Evolutionary conservation across 805 yeast species (phyloP), one percentile per base, ranked within the genome.

Genomic region (Metschnikowia dekortorum): DNA sequence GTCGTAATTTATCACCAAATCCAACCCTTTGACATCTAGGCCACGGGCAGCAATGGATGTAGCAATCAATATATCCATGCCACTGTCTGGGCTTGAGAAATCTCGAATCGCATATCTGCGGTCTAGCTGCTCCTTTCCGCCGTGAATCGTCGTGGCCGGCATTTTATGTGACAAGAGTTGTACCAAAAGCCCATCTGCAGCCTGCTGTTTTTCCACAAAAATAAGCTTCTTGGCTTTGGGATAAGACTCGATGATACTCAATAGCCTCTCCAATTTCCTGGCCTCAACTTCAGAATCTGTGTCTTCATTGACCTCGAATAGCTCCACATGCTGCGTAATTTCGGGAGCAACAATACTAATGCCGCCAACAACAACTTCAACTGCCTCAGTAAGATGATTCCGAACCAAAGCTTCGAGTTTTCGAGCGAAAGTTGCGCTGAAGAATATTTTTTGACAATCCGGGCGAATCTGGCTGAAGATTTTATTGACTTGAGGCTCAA

Each of bases 1-100:
- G n/a, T 75, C 79, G 53, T 61, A 69, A 55, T 94, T 87, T 6
- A 94, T 73, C 2, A 94, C 98, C 40, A 91, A 65, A 50, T 83
- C 83, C 28, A 92, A 77, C 22, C 84, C 85, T 47, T 89, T 87
- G n/a, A 94, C 97, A 67, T 94, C 97, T 26, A 94, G 71, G 0
- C 99, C 99, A 54, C 99, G 76, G 0, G 99, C 96, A 2, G 97
- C 89, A 28, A 94, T 87, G 2, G 96, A 94, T 0, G 99, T 94
- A 7, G 97, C 96, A 29, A 94, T 80, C 44, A 94, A 70, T 1
- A 90, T 80, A 49, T 82, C 79, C 3, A 82, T 69, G 0, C 75
- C 73, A 11, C 89, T 85, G 6, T 65, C 71, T 50, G 80, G 78
- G 4, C 58, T 54, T 1, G 74, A 66, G 66, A 92, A 94, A 46